These are phyloP conservation scores for Sorghum bicolor DNA, from an alignment of 176 grass and related monocot genomes.

Conservation along the genomic window Sorghum_bicolor_NCBIv3 NC_012879.2:59840501-59841000, in stretches of 20 bases:
- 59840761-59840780: not conserved
- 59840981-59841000: not conserved
- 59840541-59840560: not conserved
- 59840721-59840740: not conserved
- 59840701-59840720: not conserved
- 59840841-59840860: not conserved
- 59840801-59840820: not conserved
- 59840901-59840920: not conserved
- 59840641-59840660: constrained; percentile 98
- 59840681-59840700: constrained; percentile 58
- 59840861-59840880: not conserved
- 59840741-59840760: not conserved
- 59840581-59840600: not conserved
- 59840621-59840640: not conserved
- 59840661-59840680: constrained; percentile 80
- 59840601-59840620: not conserved
- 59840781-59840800: not conserved
- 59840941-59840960: not conserved
- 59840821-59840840: not conserved
- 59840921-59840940: not conserved
- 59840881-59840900: not conserved
- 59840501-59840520: not conserved
- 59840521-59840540: not conserved
- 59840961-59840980: not conserved
- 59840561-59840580: not conserved